Base-by-base conservation (phyloP, 2,329 filamentous ascomycete species). In the Fusarium musae region DNA sequence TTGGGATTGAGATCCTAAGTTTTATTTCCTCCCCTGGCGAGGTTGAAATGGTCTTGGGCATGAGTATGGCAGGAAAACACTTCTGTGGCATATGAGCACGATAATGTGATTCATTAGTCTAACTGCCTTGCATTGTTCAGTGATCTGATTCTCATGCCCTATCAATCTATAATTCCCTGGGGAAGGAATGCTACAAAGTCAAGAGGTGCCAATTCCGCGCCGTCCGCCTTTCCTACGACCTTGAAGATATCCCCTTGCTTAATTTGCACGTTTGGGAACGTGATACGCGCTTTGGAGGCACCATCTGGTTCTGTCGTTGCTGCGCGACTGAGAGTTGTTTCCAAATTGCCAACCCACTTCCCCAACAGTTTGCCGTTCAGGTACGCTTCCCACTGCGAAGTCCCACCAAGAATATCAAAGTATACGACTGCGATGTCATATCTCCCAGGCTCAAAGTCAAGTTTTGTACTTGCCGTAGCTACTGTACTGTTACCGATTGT, bases 1-100 rank as follows among this genome's bases (percentile, higher is more conserved):
- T 40, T 40, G n/a, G 39, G 39, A 5, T n/a, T 13, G 2, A n/a
- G 39, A 2, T 13, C 11, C 12, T 40, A 40, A 40, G 19, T 40
- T n/a, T 40, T 40, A 2, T 13, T n/a, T 11, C 4, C 13, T 21
- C 11, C 19, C 6, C 6, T 5, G 39, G 6, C 0, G 19, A n/a
- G 12, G 11, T 13, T 40, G 11, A n/a, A n/a, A 40, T 40, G 11
- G 19, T 0, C 11, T 13, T n/a, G 11, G 39, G 19, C 6, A n/a
- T 13, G 11, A 23, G 23, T 23, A 23, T 23, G 19, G 3, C 12
- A 39, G 37, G 6, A 1, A 3, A 8, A 39, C 7, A 7, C 6
- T 39, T 39, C 6, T 21, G 19, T 21, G 7, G 10, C 10, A 39
- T 39, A 4, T 1, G 6, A 39, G 37, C 6, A 39, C 19, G 17